Evolutionary conservation across 2,329 filamentous ascomycete species (phyloP), one percentile per base, ranked within the genome.

Genomic region (Trichothecium sympodiale): DNA sequence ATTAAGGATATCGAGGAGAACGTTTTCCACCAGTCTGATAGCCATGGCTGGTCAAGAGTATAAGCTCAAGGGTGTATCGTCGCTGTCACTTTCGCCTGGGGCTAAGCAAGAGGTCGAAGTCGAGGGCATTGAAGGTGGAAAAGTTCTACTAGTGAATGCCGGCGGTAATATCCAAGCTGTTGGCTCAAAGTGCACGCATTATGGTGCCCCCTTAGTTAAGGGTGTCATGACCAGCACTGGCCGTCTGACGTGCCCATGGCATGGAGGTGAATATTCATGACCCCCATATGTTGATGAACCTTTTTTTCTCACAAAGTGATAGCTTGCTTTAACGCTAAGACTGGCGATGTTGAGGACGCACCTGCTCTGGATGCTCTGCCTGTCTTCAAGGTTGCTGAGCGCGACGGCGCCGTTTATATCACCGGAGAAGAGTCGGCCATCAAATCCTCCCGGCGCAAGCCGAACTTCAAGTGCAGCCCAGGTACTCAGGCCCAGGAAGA

Each of bases 261-360:
- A 96, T 56, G 89, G 89, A 64, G 86, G 85, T 91, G 55, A 45
- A 68, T 56, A n/a, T n/a, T 15, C 16, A 20, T 8, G 16, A 5
- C 17, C 17, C 34, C 12, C 13, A 10, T 25, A 25, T 25, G 20
- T 25, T 25, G 20, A 25, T 10, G 10, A 25, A 13, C 8, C 14
- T 17, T 6, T 13, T 38, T 5, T 23, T 25, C 17, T 17, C 9
- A 26, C 28, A 34, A 15, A 27, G 3, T 26, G 29, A 35, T 43
- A 88, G 91, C 91, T 38, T 98, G 91, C 67, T 98, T 95, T 64
- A 91, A 86, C 43, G 77, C 85, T 43, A 71, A 73, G 38, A 93
- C 83, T 5, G 91, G 91, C 36, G 91, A 98, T 49, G 83, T 96
- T 40, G 91, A 98, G 61, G 86, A 96, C 53, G 88, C 89, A 1